Percentiles rank a stretch among this genome's conserved stretches.
Conservation (phyloP, 2,329 filamentous ascomycete genomes). For the Aspergillus eucalypticola region DNA sequence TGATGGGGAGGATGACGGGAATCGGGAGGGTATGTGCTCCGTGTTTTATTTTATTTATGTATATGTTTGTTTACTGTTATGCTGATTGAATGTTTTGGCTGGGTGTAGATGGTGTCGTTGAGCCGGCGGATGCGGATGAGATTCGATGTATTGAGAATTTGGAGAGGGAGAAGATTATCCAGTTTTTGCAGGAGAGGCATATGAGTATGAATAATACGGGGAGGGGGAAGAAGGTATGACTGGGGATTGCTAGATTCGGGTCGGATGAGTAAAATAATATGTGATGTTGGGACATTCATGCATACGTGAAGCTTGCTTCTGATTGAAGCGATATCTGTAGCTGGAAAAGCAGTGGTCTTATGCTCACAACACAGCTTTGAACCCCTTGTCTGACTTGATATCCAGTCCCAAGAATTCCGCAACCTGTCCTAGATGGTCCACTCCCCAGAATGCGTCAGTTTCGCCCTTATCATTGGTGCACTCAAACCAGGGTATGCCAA, state of each 20-base stretch:
- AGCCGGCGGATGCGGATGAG: slow-evolving; percentile 19
- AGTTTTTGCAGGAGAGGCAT: slow-evolving; percentile 35
- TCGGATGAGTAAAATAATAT: not conserved
- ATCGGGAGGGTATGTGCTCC: not conserved
- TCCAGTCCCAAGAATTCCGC: slow-evolving; percentile 56
- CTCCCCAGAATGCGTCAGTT: slow-evolving; percentile 60
- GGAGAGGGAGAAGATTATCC: slow-evolving; percentile 33
- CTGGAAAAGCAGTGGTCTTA: too few species aligned
- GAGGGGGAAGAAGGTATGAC: not conserved
- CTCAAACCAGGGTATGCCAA: slow-evolving; percentile 62
- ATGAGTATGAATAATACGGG: slow-evolving; percentile 19
- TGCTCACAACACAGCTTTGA: slow-evolving; percentile 31
- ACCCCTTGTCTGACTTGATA: slow-evolving; percentile 29
- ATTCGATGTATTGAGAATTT: slow-evolving; percentile 28
- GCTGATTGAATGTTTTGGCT: not conserved
- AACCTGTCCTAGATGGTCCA: slow-evolving; percentile 61
- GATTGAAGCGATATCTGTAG: not conserved
- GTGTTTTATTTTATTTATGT: not conserved
- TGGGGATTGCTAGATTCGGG: too few species aligned
- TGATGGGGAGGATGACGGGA: not conserved
- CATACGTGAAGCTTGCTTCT: not conserved
- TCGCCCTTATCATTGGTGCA: slow-evolving; percentile 57
- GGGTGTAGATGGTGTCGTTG: not conserved
- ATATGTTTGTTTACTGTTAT: not conserved
- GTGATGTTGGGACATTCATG: too few species aligned